Base-by-base conservation (phyloP, 306 rosid genomes). In the Quercus robur region DNA sequence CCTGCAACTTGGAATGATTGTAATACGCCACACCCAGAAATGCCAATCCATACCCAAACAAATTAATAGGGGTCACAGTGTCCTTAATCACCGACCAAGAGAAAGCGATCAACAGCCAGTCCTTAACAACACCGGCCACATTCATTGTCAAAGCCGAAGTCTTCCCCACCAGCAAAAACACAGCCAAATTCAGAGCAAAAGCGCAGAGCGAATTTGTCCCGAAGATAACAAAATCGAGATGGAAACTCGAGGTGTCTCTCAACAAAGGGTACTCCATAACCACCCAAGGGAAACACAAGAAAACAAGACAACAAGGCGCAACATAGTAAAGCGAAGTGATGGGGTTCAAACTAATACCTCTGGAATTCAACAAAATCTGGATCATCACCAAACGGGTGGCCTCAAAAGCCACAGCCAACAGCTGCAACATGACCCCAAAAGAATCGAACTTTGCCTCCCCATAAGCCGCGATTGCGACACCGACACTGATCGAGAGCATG, bases 1-100 rank as follows among this genome's bases (percentile, higher is more conserved):
- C 96, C 93, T 93, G 95, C 94, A 95, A 80, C 88, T 95, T 95
- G 0, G 93, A 87, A 62, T 95, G 99, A 70, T 95, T 95, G 84
- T 95, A 95, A 44, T 93, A 95, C 2, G 90, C 95, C 59, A 94
- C 98, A 20, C 98, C 98, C 80, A 88, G 67, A 85, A 93, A 95
- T 1, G 98, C 99, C 58, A 95, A 75, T 18, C 93, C 95, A 66
- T 95, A 95, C 0, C 99, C 99, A 20, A 95, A 76, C 87, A 95
- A 83, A 67, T 95, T 95, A 35, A 95, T 30, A 1, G 99, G 87
- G 0, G 99, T 95, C 61, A 95, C 97, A 0, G 87, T 93, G 70
- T 93, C 99, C 96, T 93, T 95, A 6, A 95, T 95, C 79, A 95
- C 99, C 1, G 99, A 95, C 99, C 99, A 95, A 6, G 99, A 95